phyloP scores from a whole-genome alignment of 352 stramenopile species.

The Globisporangium paddicum region DNA sequence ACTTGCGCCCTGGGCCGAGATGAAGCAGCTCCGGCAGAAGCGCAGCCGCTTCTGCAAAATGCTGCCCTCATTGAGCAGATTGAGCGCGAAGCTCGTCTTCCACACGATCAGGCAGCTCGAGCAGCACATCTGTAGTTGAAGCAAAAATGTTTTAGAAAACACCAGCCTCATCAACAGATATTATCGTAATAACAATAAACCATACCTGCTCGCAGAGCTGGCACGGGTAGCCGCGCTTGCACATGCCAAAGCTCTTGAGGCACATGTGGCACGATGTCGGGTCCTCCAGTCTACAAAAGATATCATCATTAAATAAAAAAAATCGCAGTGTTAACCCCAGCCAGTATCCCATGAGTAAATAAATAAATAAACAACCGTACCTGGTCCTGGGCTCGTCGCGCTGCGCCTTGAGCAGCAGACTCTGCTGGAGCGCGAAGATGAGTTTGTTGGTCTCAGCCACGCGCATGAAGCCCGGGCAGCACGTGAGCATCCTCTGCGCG shows the following conservation, averaged over 20 bases:
- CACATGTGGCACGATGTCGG: slow-evolving; percentile 14
- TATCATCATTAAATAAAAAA: not conserved
- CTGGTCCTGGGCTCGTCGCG: not conserved
- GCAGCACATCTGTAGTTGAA: slow-evolving; percentile 12
- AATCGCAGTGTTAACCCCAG: not conserved
- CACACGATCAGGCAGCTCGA: slow-evolving; percentile 15
- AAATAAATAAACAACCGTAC: not conserved
- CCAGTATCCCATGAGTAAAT: no score
- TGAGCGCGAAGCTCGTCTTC: slow-evolving; percentile 15
- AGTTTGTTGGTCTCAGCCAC: slow-evolving; percentile 21
- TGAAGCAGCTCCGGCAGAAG: slow-evolving; percentile 17
- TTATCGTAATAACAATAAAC: not conserved
- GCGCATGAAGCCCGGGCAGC: slow-evolving; percentile 16
- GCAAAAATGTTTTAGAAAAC: no score
- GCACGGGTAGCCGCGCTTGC: slow-evolving; percentile 8
- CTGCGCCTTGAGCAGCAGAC: not conserved
- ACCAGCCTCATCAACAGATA: not conserved
- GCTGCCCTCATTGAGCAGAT: slow-evolving; percentile 7
- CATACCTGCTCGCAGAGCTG: slow-evolving; percentile 16
- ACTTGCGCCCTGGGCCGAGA: slow-evolving; percentile 5
- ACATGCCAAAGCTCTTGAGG: slow-evolving; percentile 14
- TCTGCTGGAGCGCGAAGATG: slow-evolving; percentile 16
- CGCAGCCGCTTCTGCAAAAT: slow-evolving; percentile 13
- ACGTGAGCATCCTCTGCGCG: slow-evolving; percentile 12
- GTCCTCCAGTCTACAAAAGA: slow-evolving; percentile 1